Conservation (phyloP, 352 stramenopile species). For the Phytophthora quininea region DNA sequence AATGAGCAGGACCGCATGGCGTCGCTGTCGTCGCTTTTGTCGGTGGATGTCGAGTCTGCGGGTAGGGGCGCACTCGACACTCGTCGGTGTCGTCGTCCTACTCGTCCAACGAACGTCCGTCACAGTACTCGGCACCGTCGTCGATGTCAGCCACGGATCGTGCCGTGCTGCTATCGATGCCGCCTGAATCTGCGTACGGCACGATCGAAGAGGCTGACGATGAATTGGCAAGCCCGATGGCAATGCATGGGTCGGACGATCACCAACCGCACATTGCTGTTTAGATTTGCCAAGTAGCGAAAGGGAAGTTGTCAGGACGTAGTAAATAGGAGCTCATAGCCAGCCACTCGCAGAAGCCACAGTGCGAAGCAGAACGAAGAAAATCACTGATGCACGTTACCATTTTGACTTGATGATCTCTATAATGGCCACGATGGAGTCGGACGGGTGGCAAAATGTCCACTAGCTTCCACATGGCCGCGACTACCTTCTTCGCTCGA, state of each 20-base stretch:
- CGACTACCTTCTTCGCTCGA: neutral
- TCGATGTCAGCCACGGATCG: constrained; percentile 44
- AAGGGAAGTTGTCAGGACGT: constrained; percentile 16
- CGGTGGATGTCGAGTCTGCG: constrained; percentile 36
- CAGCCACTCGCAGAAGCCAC: neutral
- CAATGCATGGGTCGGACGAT: constrained; percentile 35
- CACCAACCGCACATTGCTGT: constrained; percentile 40
- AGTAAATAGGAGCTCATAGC: neutral
- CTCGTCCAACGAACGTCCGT: constrained; percentile 45
- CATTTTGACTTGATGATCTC: constrained; percentile 28
- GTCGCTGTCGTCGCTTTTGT: constrained; percentile 51
- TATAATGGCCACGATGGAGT: constrained; percentile 10
- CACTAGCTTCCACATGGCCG: constrained; percentile 7
- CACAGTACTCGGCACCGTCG: constrained; percentile 39
- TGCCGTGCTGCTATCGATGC: constrained; percentile 41
- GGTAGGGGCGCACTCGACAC: constrained; percentile 33
- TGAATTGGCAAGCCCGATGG: constrained; percentile 33
- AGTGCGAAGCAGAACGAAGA: constrained; percentile 9
- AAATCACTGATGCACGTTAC: constrained; percentile 19
- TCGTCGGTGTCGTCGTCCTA: constrained; percentile 53
- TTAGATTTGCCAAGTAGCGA: constrained; percentile 24
- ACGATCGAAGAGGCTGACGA: constrained; percentile 44
- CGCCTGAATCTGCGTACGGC: constrained; percentile 36
- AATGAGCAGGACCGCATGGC: constrained; percentile 51
- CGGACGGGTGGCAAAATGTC: neutral